Conservation (phyloP, 108 stramenopile genomes). For the Nitzschia inconspicua region DNA sequence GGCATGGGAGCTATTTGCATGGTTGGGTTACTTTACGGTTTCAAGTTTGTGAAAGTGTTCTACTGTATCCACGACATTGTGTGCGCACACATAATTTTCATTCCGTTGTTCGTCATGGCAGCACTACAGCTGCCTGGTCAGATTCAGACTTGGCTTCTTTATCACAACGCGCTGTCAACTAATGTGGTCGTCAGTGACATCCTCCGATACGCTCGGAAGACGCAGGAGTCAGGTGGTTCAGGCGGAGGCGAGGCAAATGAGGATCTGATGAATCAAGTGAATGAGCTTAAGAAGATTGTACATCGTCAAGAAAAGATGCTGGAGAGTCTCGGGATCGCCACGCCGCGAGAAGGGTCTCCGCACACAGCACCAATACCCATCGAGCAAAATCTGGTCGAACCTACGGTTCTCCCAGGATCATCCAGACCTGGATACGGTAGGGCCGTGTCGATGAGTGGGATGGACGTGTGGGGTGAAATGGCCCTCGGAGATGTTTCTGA, state of each 20-base stretch:
- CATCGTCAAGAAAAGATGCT: conserved; percentile 83
- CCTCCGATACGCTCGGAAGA: conserved; percentile 88
- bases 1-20: conserved; percentile 72
- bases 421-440: conserved; percentile 24
- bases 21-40: conserved; percentile 77
- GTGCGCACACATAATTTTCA: conserved; percentile 92
- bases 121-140: conserved; percentile 84
- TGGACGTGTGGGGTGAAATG: conserved; percentile 86
- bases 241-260: conserved; percentile 49
- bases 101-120: conserved; percentile 82
- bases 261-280: conserved; percentile 84
- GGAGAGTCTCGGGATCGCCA: conserved; percentile 36
- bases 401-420: background rate
- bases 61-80: conserved; percentile 93
- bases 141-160: conserved; percentile 96
- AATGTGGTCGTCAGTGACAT: conserved; percentile 97
- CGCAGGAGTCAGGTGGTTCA: conserved; percentile 80
- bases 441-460: conserved; percentile 57
- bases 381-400: no score
- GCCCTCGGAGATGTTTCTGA: conserved; percentile 57
- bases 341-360: background rate
- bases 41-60: conserved; percentile 78
- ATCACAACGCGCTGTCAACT: conserved; percentile 93
- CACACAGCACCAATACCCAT: no score
- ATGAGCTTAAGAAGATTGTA: conserved; percentile 81